phyloP scores from a whole-genome alignment of 345 rosid species.

The Rhodomyrtus tomentosa region DNA sequence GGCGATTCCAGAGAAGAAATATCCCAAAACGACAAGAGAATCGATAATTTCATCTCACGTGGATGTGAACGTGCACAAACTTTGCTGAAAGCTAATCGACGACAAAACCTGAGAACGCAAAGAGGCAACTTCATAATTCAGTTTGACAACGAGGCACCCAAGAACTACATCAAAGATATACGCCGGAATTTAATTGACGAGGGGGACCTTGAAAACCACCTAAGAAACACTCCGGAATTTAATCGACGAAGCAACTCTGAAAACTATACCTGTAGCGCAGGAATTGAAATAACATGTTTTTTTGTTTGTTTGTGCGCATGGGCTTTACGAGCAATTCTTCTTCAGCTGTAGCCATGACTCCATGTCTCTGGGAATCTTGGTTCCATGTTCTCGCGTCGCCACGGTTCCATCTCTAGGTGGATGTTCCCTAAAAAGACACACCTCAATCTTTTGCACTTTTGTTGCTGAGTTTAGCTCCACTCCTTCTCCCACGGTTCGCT shows the following conservation, averaged over 20 bases:
- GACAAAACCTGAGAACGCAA: not conserved
- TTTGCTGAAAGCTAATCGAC: not conserved
- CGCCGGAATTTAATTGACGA: not conserved
- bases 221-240: not conserved
- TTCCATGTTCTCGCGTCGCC: not conserved
- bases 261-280: not conserved
- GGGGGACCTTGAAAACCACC: not conserved
- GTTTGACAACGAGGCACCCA: no score
- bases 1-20: not conserved
- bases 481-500: not conserved
- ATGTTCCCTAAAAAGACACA: not conserved
- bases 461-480: not conserved
- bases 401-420: not conserved
- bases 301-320: accelerated
- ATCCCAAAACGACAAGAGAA: not conserved
- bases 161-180: not conserved
- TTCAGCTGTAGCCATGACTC: not conserved
- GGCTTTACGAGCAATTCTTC: not conserved
- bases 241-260: accelerated
- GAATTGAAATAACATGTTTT: not conserved
- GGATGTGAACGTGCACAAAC: not conserved
- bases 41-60: not conserved
- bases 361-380: not conserved
- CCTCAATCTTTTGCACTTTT: not conserved
- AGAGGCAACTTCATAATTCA: not conserved